Evolutionary conservation across 768 basidiomycete species (phyloP).

Genomic region (Podaxis mareebaensis): DNA sequence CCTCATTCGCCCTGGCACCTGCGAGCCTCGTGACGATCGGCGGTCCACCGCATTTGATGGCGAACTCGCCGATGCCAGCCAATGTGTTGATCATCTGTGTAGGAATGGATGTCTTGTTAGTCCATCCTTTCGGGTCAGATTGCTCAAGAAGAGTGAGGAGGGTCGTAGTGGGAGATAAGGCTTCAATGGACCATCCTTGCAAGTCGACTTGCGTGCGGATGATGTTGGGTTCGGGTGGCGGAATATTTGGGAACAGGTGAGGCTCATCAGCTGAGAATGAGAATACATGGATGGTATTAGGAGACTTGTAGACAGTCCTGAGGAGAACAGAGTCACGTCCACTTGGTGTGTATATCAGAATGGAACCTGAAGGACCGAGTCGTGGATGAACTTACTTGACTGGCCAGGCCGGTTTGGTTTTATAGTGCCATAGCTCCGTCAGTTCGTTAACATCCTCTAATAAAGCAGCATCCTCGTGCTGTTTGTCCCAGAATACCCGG

Average conservation of each 20-base stretch:
- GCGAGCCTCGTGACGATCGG: slow-evolving; percentile 85
- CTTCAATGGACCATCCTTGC: slow-evolving; percentile 98
- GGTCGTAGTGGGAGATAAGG: slow-evolving; percentile 92
- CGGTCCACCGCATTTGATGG: slow-evolving; percentile 94
- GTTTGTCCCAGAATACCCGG: slow-evolving; percentile 84
- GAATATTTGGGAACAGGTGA: slow-evolving; percentile 78
- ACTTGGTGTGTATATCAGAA: slow-evolving; percentile 39
- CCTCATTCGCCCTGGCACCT: slow-evolving; percentile 71
- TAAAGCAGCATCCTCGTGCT: slow-evolving; percentile 81
- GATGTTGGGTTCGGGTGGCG: slow-evolving; percentile 65
- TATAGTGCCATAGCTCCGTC: slow-evolving; percentile 92
- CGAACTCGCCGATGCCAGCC: slow-evolving; percentile 92
- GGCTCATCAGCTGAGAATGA: slow-evolving; percentile 92
- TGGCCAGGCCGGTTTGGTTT: slow-evolving; percentile 91
- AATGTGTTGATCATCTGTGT: slow-evolving; percentile 89
- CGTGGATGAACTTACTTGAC: slow-evolving; percentile 63
- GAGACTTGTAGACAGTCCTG: slow-evolving; percentile 96
- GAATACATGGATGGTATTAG: slow-evolving; percentile 92
- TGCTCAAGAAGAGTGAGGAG: slow-evolving; percentile 93
- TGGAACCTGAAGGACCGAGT: slow-evolving; percentile 6
- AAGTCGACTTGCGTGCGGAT: slow-evolving; percentile 96
- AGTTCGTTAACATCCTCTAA: slow-evolving; percentile 90
- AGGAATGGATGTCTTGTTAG: slow-evolving; percentile 91
- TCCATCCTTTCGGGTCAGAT: slow-evolving; percentile 97
- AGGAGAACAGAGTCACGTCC: slow-evolving; percentile 89